These are phyloP conservation scores for Stenocarpella maydis DNA, from an alignment of 2,329 filamentous ascomycete genomes.

Conservation along the genomic window DNA sequence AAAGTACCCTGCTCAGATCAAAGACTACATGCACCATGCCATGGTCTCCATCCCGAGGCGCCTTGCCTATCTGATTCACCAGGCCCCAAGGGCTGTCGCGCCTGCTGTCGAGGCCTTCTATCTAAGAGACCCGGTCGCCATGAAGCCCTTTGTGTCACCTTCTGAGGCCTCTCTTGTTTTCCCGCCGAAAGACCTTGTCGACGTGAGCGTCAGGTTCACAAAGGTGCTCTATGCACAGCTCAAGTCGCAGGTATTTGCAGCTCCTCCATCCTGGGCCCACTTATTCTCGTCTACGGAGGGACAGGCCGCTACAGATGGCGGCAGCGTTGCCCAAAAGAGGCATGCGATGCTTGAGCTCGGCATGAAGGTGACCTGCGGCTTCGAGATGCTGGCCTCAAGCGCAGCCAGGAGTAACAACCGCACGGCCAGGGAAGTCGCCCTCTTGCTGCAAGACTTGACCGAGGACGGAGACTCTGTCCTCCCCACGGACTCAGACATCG, in stretches of 20 bases:
- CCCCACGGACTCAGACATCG: conserved; percentile 78
- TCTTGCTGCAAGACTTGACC: conserved; percentile 78
- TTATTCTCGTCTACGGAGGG: conserved; percentile 43
- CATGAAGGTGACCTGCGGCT: conserved; percentile 90
- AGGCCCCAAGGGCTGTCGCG: conserved; percentile 78
- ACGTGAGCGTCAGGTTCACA: conserved; percentile 82
- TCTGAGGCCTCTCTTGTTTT: conserved; percentile 56
- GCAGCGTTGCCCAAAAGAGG: conserved; percentile 40
- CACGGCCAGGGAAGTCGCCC: conserved; percentile 75
- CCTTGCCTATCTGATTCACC: conserved; percentile 79
- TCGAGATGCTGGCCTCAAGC: conserved; percentile 83
- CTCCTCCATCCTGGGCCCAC: conserved; percentile 62
- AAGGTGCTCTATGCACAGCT: conserved; percentile 89
- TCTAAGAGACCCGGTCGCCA: conserved; percentile 79
- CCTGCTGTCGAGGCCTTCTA: conserved; percentile 93
- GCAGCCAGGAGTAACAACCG: conserved; percentile 74
- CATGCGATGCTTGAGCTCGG: conserved; percentile 69
- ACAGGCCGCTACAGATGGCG: not conserved
- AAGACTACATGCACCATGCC: conserved; percentile 78
- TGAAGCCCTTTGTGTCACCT: conserved; percentile 72
- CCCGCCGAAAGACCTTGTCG: conserved; percentile 80
- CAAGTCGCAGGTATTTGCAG: conserved; percentile 80
- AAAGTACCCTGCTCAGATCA: conserved; percentile 85
- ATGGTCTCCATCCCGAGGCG: conserved; percentile 82
- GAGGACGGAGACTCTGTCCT: conserved; percentile 72